These are phyloP conservation scores for Hypoxylon fragiforme DNA, from an alignment of 495 filamentous ascomycete species.

Conservation along the genomic window DNA sequence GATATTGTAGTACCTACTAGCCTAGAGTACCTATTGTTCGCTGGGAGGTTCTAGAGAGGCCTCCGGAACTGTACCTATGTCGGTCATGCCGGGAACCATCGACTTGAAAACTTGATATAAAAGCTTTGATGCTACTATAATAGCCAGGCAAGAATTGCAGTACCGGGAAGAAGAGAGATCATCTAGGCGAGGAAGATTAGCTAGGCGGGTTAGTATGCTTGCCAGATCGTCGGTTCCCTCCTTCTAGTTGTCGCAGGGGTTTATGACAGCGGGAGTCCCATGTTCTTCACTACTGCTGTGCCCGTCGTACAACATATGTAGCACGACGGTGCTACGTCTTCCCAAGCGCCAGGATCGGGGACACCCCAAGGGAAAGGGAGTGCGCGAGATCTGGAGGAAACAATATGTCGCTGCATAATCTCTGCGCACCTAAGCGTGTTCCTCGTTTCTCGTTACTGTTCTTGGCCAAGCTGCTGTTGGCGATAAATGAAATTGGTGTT, in stretches of 20 bases:
- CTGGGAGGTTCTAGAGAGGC: too few species aligned
- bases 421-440: constrained; percentile 38
- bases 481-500: constrained; percentile 27
- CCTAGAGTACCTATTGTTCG: too few species aligned
- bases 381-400: constrained; percentile 41
- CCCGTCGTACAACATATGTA: constrained; percentile 35
- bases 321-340: constrained; percentile 30
- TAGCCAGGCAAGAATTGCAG: too few species aligned
- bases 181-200: not conserved
- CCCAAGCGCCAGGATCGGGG: constrained; percentile 39
- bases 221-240: constrained; percentile 19
- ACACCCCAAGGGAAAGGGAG: constrained; percentile 28
- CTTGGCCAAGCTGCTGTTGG: constrained; percentile 33
- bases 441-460: constrained; percentile 42
- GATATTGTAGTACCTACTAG: not conserved
- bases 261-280: constrained; percentile 26
- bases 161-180: constrained; percentile 6
- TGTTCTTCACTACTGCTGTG: constrained; percentile 33
- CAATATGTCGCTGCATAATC: constrained; percentile 41
- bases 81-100: too few species aligned
- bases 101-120: too few species aligned
- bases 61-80: too few species aligned
- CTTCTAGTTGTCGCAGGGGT: constrained; percentile 12
- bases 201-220: constrained; percentile 8
- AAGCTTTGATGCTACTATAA: too few species aligned